Conservation (phyloP, 2,329 filamentous ascomycete genomes). For the Tolypocladium ophioglossoides region DNA sequence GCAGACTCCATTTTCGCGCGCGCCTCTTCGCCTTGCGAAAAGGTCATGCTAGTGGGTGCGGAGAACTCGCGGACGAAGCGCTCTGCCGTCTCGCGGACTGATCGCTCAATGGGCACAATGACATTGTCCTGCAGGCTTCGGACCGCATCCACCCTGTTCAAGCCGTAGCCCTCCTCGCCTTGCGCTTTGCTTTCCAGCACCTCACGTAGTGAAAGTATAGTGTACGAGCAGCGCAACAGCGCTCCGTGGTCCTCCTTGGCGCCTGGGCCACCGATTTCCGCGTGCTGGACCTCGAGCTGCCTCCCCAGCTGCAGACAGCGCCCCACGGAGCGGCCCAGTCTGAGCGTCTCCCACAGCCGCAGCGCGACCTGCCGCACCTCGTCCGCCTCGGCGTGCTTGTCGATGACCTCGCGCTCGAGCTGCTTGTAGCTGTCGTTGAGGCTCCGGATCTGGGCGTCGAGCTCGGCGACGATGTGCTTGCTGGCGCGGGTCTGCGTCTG, state of each 20-base stretch:
- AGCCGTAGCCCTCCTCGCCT: slow-evolving; percentile 64
- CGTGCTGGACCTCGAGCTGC: slow-evolving; percentile 78
- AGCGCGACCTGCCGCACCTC: slow-evolving; percentile 69
- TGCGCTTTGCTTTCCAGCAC: slow-evolving; percentile 56
- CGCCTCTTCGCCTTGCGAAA: slow-evolving; percentile 60
- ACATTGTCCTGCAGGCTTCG: slow-evolving; percentile 60
- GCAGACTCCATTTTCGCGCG: slow-evolving; percentile 65
- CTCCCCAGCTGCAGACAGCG: slow-evolving; percentile 72
- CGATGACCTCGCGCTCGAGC: slow-evolving; percentile 75
- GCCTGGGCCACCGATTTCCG: slow-evolving; percentile 39
- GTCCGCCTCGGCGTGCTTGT: slow-evolving; percentile 77
- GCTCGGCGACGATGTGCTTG: slow-evolving; percentile 58
- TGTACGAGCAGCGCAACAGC: slow-evolving; percentile 73
- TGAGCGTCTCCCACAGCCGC: slow-evolving; percentile 70
- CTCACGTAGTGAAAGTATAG: slow-evolving; percentile 64
- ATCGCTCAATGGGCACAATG: slow-evolving; percentile 60
- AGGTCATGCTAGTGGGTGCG: slow-evolving; percentile 47
- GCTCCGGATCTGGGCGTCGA: slow-evolving; percentile 69
- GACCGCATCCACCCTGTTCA: slow-evolving; percentile 66
- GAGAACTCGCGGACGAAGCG: slow-evolving; percentile 78
- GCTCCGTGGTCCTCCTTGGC: slow-evolving; percentile 64
- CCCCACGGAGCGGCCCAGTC: slow-evolving; percentile 64
- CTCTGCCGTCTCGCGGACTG: slow-evolving; percentile 62
- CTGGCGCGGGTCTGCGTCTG: slow-evolving; percentile 63
- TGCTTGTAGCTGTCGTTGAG: slow-evolving; percentile 79